phyloP scores from a whole-genome alignment of 495 filamentous ascomycete genomes.

The Hyaloscypha bicolor region DNA sequence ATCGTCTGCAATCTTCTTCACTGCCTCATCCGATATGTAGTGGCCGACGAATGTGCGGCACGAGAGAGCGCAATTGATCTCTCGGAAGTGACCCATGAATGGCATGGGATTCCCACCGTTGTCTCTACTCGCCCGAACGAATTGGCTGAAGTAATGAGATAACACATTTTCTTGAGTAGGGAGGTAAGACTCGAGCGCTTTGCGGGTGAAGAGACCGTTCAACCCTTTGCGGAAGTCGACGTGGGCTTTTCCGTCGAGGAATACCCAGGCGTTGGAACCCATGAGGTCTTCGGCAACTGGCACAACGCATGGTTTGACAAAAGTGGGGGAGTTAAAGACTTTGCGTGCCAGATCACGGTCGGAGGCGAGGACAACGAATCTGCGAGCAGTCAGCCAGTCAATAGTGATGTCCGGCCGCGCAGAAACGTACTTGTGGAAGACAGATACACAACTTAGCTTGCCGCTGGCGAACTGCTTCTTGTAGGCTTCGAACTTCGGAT shows the following conservation, averaged over 20 bases:
- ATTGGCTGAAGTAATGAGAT: conserved; percentile 79
- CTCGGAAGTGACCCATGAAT: conserved; percentile 91
- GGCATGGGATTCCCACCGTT: conserved; percentile 69
- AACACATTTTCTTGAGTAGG: conserved; percentile 91
- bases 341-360: conserved; percentile 95
- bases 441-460: conserved; percentile 91
- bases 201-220: conserved; percentile 91
- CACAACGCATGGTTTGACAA: conserved; percentile 95
- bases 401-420: not conserved
- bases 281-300: conserved; percentile 94
- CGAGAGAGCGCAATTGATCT: conserved; percentile 92
- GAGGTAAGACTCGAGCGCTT: conserved; percentile 84
- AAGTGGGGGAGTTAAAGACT: conserved; percentile 91
- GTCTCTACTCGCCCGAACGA: conserved; percentile 71
- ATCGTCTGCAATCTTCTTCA: conserved; percentile 95
- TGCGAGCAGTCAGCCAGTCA: conserved; percentile 37
- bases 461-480: conserved; percentile 89
- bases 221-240: conserved; percentile 97
- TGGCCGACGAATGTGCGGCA: conserved; percentile 96
- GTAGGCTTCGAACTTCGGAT: conserved; percentile 90
- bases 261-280: conserved; percentile 92
- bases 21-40: conserved; percentile 84
- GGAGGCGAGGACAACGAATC: conserved; percentile 96
- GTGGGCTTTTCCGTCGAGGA: conserved; percentile 91
- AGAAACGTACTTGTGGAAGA: conserved; percentile 93